Percentiles rank a stretch among this genome's conserved stretches.
These are phyloP conservation scores for Dichotomopilus funicola DNA, from an alignment of 2,329 filamentous ascomycete species.

Conservation along the genomic window DNA sequence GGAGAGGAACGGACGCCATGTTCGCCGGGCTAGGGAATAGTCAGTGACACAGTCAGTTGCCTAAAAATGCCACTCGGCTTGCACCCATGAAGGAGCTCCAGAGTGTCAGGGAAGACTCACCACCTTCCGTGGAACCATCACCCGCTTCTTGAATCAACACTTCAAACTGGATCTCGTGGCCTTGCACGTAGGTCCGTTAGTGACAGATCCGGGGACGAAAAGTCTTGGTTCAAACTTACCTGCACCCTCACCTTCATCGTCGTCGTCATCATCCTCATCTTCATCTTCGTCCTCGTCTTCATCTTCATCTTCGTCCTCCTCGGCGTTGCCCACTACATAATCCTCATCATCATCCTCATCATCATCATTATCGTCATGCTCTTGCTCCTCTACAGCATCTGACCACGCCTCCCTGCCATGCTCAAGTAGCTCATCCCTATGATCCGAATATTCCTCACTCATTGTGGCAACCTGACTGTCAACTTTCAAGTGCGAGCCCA, in stretches of 20 bases:
- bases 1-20: constrained; percentile 17
- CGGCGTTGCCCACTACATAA: constrained; percentile 14
- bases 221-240: background rate
- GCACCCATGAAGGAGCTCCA: too few species aligned
- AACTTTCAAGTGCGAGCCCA: too few species aligned
- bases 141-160: constrained; percentile 20
- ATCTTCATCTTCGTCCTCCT: constrained; percentile 23
- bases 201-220: background rate
- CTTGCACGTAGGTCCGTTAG: background rate
- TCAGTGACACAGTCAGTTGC: background rate
- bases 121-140: constrained; percentile 17
- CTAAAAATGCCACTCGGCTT: too few species aligned
- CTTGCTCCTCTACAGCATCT: background rate
- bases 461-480: too few species aligned
- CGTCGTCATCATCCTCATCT: constrained; percentile 14
- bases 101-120: background rate
- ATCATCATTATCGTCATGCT: background rate
- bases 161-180: constrained; percentile 17
- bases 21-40: background rate
- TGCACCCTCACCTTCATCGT: constrained; percentile 15
- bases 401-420: background rate
- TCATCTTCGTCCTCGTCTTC: constrained; percentile 22
- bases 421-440: background rate
- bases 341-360: constrained; percentile 27
- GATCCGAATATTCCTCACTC: too few species aligned